phyloP scores from a whole-genome alignment of 164 flowering plant genomes.

The Vitis riparia region DNA sequence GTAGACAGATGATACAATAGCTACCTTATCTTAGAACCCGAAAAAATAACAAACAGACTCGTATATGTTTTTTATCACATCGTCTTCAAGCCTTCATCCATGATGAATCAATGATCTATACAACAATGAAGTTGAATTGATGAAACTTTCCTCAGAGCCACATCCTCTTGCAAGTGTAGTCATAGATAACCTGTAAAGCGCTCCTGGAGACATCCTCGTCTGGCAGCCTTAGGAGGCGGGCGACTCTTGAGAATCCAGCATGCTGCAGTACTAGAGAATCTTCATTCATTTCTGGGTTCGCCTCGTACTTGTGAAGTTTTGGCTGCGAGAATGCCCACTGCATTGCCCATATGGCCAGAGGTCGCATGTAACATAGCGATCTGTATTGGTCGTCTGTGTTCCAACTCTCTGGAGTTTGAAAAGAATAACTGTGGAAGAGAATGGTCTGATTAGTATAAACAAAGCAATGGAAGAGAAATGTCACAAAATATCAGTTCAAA shows the following conservation, averaged over 20 bases:
- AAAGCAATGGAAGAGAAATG: background rate
- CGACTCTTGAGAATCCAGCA: constrained; percentile 66
- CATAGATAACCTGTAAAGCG: constrained; percentile 49
- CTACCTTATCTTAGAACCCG: too few species aligned
- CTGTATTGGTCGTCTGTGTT: constrained; percentile 58
- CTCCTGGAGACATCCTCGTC: constrained; percentile 43
- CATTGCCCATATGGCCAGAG: constrained; percentile 95
- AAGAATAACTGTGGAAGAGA: constrained; percentile 51
- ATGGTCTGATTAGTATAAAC: too few species aligned
- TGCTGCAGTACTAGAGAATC: constrained; percentile 29
- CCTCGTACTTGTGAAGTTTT: constrained; percentile 25
- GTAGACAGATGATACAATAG: too few species aligned
- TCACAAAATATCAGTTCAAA: too few species aligned
- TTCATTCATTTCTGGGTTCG: constrained; percentile 22
- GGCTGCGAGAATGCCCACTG: constrained; percentile 81
- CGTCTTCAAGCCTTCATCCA: too few species aligned
- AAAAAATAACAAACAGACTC: too few species aligned
- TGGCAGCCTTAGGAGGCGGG: constrained; percentile 65
- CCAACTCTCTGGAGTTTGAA: constrained; percentile 95
- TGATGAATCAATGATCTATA: background rate
- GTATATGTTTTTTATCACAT: too few species aligned
- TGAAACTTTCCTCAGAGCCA: constrained; percentile 11
- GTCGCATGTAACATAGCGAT: constrained; percentile 81
- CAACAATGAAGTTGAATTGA: background rate
- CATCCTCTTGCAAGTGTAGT: constrained; percentile 65